These are phyloP conservation scores for Histomonas meleagridis DNA, from an alignment of 208 protist species.

Conservation along the genomic window DNA sequence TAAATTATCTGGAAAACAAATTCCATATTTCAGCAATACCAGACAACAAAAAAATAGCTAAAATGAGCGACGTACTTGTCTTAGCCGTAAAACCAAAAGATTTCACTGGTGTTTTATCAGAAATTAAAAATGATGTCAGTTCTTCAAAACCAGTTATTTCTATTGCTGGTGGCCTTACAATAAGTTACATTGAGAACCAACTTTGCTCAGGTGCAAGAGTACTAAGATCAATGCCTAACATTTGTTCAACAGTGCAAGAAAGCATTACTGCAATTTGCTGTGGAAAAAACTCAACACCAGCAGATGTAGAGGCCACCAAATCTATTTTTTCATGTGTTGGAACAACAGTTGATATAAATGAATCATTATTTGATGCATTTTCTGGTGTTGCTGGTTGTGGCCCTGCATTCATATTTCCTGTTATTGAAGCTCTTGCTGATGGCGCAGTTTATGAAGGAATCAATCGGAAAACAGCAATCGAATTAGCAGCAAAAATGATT, in stretches of 20 bases:
- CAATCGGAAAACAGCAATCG: slow-evolving; percentile 62
- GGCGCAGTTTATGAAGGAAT: slow-evolving; percentile 73
- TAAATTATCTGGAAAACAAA: slow-evolving; percentile 52
- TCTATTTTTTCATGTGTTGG: slow-evolving; percentile 41
- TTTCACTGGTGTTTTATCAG: slow-evolving; percentile 57
- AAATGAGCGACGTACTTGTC: slow-evolving; percentile 64
- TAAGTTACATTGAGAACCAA: slow-evolving; percentile 60
- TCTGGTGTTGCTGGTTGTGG: slow-evolving; percentile 76
- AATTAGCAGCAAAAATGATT: slow-evolving; percentile 61
- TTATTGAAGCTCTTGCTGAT: slow-evolving; percentile 84
- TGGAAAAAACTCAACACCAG: slow-evolving; percentile 50
- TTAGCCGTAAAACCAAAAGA: slow-evolving; percentile 76
- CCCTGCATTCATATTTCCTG: slow-evolving; percentile 79
- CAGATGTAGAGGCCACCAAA: slow-evolving; percentile 45
- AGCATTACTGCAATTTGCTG: slow-evolving; percentile 58
- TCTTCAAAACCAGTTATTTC: slow-evolving; percentile 67
- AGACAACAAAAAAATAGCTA: slow-evolving; percentile 55
- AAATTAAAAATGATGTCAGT: slow-evolving; percentile 51
- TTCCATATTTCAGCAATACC: slow-evolving; percentile 55
- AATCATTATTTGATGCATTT: slow-evolving; percentile 68
- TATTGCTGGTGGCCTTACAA: slow-evolving; percentile 69
- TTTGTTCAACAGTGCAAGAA: slow-evolving; percentile 63
- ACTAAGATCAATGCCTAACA: slow-evolving; percentile 84
- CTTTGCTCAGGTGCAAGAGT: slow-evolving; percentile 56
- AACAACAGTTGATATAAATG: slow-evolving; percentile 35